A percentile compares a stretch with the other conserved stretches of the same genome.
These are phyloP conservation scores for Stellera chamaejasme DNA, from an alignment of 345 rosid genomes.

Conservation along the genomic window DNA sequence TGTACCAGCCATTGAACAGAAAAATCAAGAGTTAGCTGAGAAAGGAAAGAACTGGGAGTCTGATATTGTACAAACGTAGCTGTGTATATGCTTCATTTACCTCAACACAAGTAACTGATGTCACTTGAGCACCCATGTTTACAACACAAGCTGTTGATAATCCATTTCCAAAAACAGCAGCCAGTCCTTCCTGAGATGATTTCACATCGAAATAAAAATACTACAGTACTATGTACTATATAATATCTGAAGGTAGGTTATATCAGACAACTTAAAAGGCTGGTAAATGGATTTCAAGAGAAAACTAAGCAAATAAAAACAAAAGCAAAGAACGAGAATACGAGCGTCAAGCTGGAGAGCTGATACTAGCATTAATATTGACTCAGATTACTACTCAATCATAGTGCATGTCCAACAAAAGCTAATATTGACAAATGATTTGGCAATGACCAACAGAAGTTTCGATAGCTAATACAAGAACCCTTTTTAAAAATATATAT, in stretches of 20 bases:
- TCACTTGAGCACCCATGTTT: conserved; percentile 84
- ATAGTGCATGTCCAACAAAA: no score
- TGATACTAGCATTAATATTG: no score
- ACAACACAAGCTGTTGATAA: conserved; percentile 86
- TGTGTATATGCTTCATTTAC: conserved; percentile 25
- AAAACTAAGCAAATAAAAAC: background rate
- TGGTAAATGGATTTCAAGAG: background rate
- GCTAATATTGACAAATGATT: no score
- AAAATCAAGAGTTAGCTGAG: background rate
- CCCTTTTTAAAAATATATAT: no score
- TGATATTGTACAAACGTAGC: background rate
- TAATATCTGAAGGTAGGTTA: background rate
- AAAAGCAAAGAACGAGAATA: background rate
- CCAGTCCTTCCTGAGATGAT: conserved; percentile 66
- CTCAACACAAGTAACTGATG: conserved; percentile 84
- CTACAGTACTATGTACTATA: background rate
- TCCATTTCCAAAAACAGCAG: conserved; percentile 93
- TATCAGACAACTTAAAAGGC: conserved; percentile 1
- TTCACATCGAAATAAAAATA: conserved; percentile 2
- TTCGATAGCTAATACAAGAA: no score
- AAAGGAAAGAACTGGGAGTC: background rate
- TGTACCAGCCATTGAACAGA: no score
- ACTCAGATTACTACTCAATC: no score
- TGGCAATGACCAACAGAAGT: no score
- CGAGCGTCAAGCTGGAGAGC: no score